phyloP scores from a whole-genome alignment of 192 early-diverging fungal genomes.

The Irineochytrium annulatum region DNA sequence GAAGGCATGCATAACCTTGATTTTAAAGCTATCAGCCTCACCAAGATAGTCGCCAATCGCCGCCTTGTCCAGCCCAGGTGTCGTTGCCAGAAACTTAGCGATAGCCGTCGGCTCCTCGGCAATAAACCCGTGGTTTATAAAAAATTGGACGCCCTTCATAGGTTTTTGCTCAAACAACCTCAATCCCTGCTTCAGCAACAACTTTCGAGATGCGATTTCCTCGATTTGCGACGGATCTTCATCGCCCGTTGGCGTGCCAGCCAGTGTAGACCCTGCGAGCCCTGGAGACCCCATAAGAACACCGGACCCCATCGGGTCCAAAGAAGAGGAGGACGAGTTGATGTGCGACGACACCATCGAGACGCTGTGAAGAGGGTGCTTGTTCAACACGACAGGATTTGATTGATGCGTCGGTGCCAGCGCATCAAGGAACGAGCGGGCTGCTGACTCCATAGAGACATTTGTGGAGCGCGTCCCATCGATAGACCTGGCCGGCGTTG shows the following conservation, averaged over 20 bases:
- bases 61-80: conserved; percentile 42
- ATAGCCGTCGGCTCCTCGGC: conserved; percentile 35
- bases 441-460: conserved; percentile 1
- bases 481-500: background rate
- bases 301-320: background rate
- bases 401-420: conserved; percentile 9
- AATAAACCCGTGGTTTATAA: conserved; percentile 47
- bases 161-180: conserved; percentile 54
- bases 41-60: conserved; percentile 62
- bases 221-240: conserved; percentile 32
- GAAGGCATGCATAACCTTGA: conserved; percentile 58
- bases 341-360: conserved; percentile 18
- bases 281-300: background rate
- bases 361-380: conserved; percentile 44
- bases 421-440: conserved; percentile 20
- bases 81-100: conserved; percentile 44
- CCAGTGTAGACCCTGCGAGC: background rate
- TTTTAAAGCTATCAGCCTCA: conserved; percentile 44
- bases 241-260: conserved; percentile 11
- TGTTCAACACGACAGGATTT: conserved; percentile 28
- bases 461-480: background rate
- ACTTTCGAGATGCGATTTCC: conserved; percentile 44
- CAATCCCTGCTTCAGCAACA: conserved; percentile 35
- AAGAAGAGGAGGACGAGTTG: background rate
- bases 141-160: conserved; percentile 43